Conservation (phyloP, 2,329 filamentous ascomycete genomes). For the Penicillium sp. region DNA sequence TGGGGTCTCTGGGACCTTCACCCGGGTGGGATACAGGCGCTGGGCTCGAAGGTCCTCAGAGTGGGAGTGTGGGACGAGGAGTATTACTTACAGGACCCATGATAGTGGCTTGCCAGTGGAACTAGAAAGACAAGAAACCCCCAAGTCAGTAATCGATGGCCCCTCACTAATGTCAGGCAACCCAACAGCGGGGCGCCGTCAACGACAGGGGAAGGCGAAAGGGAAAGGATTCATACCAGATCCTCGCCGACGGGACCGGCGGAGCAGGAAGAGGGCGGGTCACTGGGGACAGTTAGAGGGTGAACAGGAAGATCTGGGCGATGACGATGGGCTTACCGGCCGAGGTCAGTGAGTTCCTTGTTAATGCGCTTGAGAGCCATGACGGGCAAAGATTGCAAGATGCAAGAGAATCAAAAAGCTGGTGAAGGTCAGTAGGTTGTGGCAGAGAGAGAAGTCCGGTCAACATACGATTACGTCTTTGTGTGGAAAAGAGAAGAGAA, state of each 20-base stretch:
- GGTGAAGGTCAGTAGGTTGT: background rate
- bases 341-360: slow-evolving; percentile 56
- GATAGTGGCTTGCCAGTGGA: slow-evolving; percentile 99
- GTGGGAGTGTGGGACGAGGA: background rate
- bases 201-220: slow-evolving; percentile 9
- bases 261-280: slow-evolving; percentile 98
- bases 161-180: slow-evolving; percentile 6
- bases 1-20: background rate
- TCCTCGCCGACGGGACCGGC: slow-evolving; percentile 96
- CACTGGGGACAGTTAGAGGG: slow-evolving; percentile 57
- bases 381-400: slow-evolving; percentile 19
- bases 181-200: background rate
- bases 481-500: slow-evolving; percentile 32
- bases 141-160: slow-evolving; percentile 27
- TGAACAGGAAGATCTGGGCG: slow-evolving; percentile 20
- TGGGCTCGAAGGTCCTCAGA: slow-evolving; percentile 3
- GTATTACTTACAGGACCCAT: slow-evolving; percentile 88
- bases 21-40: background rate
- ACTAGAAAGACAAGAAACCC: slow-evolving; percentile 57
- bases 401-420: slow-evolving; percentile 10
- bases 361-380: slow-evolving; percentile 58
- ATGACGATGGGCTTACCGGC: slow-evolving; percentile 44
- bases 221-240: slow-evolving; percentile 67
- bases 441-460: slow-evolving; percentile 1
- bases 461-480: slow-evolving; percentile 30